Percentiles rank a stretch among this genome's conserved stretches.
phyloP scores from a whole-genome alignment of 441 rosid genomes.

The Melastoma candidum region DNA sequence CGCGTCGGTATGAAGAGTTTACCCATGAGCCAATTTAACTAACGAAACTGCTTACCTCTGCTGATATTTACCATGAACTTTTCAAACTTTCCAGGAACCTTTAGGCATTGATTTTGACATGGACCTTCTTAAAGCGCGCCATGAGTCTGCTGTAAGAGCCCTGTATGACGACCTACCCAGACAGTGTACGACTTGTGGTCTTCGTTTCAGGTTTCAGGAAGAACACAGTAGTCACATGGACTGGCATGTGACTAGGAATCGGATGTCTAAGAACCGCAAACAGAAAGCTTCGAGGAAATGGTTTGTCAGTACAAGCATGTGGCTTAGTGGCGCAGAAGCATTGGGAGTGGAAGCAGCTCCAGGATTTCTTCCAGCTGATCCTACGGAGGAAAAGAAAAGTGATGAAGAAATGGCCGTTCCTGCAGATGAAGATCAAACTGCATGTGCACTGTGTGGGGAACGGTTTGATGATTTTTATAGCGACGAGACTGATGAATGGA shows the following conservation, averaged over 20 bases:
- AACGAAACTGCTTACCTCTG: slow-evolving; percentile 5
- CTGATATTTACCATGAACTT: slow-evolving; percentile 3
- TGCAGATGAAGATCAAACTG: slow-evolving; percentile 90
- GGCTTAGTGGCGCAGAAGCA: slow-evolving; percentile 99
- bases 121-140: slow-evolving; percentile 69
- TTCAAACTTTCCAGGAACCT: slow-evolving; percentile 41
- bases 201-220: slow-evolving; percentile 85
- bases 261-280: slow-evolving; percentile 88
- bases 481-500: slow-evolving; percentile 97
- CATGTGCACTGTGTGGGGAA: slow-evolving; percentile 93
- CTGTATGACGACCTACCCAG: slow-evolving; percentile 87
- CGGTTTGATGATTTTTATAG: slow-evolving; percentile 91
- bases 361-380: slow-evolving; percentile 73
- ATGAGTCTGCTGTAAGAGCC: slow-evolving; percentile 70
- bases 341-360: slow-evolving; percentile 86
- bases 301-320: slow-evolving; percentile 93
- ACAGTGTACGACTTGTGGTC: slow-evolving; percentile 96
- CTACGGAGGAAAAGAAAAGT: slow-evolving; percentile 59
- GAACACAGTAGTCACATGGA: slow-evolving; percentile 98
- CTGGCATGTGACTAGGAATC: slow-evolving; percentile 98
- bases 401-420: slow-evolving; percentile 96
- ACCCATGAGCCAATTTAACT: neutral
- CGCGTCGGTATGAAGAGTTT: slow-evolving; percentile 45
- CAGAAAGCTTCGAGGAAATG: slow-evolving; percentile 93
- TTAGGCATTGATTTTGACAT: slow-evolving; percentile 68